Evolutionary conservation across 2,329 filamentous ascomycete genomes (phyloP).

Genomic region (Cercospora canescens): DNA sequence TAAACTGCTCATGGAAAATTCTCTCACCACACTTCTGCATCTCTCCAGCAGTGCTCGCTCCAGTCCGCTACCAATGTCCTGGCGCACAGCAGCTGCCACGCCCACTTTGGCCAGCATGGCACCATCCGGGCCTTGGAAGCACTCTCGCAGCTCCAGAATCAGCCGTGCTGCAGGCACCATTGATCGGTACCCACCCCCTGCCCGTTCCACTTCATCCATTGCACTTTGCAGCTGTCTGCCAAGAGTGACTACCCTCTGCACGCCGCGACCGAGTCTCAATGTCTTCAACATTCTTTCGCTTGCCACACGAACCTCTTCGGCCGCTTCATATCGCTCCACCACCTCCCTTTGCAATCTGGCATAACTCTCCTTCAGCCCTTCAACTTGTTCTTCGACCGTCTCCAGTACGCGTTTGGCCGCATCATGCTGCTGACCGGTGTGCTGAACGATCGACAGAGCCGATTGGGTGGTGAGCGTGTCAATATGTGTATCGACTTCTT

Average conservation of each 20-base stretch:
- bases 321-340: slow-evolving; percentile 78
- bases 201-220: slow-evolving; percentile 62
- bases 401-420: slow-evolving; percentile 71
- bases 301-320: slow-evolving; percentile 76
- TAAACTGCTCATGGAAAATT: slow-evolving; percentile 73
- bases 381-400: slow-evolving; percentile 78
- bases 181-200: slow-evolving; percentile 63
- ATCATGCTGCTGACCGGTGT: slow-evolving; percentile 73
- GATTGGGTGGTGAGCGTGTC: slow-evolving; percentile 83
- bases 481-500: slow-evolving; percentile 95
- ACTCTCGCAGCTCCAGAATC: slow-evolving; percentile 61
- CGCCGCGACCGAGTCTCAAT: slow-evolving; percentile 71
- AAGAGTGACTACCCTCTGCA: slow-evolving; percentile 76
- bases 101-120: slow-evolving; percentile 73
- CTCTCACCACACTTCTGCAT: slow-evolving; percentile 71
- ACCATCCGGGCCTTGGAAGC: slow-evolving; percentile 55
- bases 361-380: slow-evolving; percentile 80
- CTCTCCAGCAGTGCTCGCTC: slow-evolving; percentile 66
- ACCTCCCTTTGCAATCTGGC: slow-evolving; percentile 84
- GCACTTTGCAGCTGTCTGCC: slow-evolving; percentile 87
- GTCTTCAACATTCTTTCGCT: slow-evolving; percentile 80
- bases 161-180: slow-evolving; percentile 82
- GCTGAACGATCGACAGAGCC: slow-evolving; percentile 74
- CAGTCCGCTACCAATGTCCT: slow-evolving; percentile 67
- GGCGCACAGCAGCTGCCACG: slow-evolving; percentile 69